Base-by-base conservation (phyloP, 331 rosid genomes). In the Rhamnella rubrinervis region DNA sequence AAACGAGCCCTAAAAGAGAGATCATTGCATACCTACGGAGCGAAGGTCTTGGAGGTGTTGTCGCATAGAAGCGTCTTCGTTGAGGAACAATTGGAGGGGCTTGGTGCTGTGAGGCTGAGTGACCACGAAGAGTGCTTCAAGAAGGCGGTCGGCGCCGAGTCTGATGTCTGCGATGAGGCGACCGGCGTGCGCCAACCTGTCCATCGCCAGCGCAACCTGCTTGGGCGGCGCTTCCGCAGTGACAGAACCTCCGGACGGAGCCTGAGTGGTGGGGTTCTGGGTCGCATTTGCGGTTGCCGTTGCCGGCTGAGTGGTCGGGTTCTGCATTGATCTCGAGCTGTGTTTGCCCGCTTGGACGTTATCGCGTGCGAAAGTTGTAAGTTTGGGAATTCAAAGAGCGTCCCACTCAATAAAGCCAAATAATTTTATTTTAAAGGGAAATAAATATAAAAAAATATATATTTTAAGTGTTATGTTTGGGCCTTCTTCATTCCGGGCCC, bases 151-250 rank as follows among this genome's bases (percentile, higher is more conserved):
- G 35, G 95, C 96, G 50, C 97, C 97, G 52, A 93, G 85, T 78
- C 96, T 79, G 53, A 93, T 81, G 68, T 90, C 96, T 3, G 96
- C 96, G 60, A 90, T 88, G 63, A 90, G 88, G 31, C 97, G 89
- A 8, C 87, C 93, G 51, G 92, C 97, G 70, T 90, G 79, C 28
- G 88, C 81, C 21, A 93, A 89, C 68, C 93, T 75, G 46, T 90
- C 95, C 93, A 93, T 90, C 21, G 97, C 96, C 19, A 73, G 77
- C 14, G 96, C 96, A 49, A 88, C 98, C 85, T 84, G 95, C 89
- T 90, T 93, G 47, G 98, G 97, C 67, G 96, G 97, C 46, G 92
- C 98, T 82, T 93, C 95, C 38, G 70, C 84, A 37, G 78, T 51
- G 19, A 31, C 31, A 2, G 85, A 58, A 15, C 21, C 71, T 18